Percentiles rank a stretch among this genome's conserved stretches.
These are phyloP conservation scores for Pestalotiopsis sp. DNA, from an alignment of 2,329 filamentous ascomycete species.

Conservation along the genomic window DNA sequence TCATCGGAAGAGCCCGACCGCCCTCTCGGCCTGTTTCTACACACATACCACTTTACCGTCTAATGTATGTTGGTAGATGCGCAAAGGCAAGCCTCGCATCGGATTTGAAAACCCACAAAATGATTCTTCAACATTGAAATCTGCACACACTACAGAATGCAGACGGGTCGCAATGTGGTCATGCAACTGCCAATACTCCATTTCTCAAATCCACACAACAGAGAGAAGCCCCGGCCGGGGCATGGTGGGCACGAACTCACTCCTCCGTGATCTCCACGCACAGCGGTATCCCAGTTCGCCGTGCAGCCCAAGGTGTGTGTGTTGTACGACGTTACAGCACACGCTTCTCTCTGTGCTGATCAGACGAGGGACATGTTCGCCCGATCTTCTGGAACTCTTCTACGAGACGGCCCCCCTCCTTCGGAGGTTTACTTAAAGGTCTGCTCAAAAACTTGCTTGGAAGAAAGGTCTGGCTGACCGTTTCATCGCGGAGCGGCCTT, in stretches of 20 bases:
- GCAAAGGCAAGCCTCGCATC: neutral
- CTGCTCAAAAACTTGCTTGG: neutral
- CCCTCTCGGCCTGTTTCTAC: neutral
- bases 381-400: constrained; percentile 6
- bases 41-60: neutral
- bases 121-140: neutral
- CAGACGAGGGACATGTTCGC: constrained; percentile 2
- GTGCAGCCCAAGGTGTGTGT: neutral
- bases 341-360: neutral
- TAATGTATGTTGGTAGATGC: neutral
- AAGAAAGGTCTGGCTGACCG: neutral
- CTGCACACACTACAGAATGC: neutral
- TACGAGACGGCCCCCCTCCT: neutral
- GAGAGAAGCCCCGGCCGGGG: neutral
- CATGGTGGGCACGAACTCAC: neutral
- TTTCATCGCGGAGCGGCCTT: constrained; percentile 8
- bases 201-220: neutral
- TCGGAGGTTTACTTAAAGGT: neutral
- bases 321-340: constrained; percentile 1
- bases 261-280: neutral
- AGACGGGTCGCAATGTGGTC: neutral
- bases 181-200: neutral
- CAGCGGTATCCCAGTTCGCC: neutral
- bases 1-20: neutral
- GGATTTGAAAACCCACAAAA: neutral